These are phyloP conservation scores for Acacia acuminata DNA, from an alignment of 306 rosid genomes.

Conservation along the genomic window DNA sequence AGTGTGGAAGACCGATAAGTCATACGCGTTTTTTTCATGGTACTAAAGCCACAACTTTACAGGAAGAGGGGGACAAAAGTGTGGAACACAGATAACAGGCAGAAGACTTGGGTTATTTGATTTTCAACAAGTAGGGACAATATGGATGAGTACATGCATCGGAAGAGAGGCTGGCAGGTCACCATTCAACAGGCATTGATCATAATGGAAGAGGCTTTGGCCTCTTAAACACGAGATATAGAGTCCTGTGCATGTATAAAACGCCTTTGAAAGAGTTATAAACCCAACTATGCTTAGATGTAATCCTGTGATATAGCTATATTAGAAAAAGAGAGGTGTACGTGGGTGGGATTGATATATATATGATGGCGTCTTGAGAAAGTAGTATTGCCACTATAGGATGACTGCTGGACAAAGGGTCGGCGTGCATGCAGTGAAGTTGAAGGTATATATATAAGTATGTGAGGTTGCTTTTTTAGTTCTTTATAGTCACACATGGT, in stretches of 20 bases:
- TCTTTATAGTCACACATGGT: neutral
- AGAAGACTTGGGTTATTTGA: neutral
- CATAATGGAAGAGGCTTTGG: no score
- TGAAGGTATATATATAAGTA: no score
- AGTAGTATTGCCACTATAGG: neutral
- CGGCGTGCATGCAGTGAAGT: no score
- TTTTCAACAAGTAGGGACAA: neutral
- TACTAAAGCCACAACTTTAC: neutral
- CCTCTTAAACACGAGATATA: no score
- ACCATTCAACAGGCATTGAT: no score
- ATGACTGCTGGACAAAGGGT: no score
- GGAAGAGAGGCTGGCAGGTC: no score
- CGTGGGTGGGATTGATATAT: neutral
- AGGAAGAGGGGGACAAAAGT: neutral
- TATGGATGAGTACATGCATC: neutral
- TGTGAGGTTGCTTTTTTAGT: slow-evolving; percentile 8
- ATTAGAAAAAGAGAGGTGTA: neutral
- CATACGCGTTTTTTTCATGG: neutral
- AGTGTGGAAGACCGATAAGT: neutral
- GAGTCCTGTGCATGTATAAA: no score
- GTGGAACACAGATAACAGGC: neutral
- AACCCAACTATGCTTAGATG: no score
- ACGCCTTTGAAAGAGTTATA: no score
- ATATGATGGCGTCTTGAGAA: neutral
- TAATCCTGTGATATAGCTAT: no score